Base-by-base conservation (phyloP, 805 yeast species). In the Danielozyma ontarioensis region DNA sequence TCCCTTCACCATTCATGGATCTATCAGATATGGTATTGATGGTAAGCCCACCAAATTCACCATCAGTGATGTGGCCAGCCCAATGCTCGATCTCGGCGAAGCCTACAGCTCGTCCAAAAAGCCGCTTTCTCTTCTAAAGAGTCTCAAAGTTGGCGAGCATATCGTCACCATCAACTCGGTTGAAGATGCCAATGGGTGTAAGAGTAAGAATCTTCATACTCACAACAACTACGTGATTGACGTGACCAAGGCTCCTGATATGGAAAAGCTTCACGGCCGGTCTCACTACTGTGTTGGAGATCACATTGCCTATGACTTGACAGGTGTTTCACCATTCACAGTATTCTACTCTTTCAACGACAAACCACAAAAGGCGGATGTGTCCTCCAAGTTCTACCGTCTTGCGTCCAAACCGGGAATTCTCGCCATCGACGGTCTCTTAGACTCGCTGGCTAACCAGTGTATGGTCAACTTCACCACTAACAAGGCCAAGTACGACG, bases 221-320 rank as follows among this genome's bases (percentile, higher is more conserved):
- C 36, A 33, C 11, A 62, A 76, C 33, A 62, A 59, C 31, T 68
- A 74, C 17, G 59, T 67, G 12, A 68, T 89, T 29, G 70, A 77
- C 1, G 77, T 89, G 5, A 79, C 90, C 2, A 89, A 84, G 44
- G 78, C 80, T 7, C 96, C 97, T 6, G 72, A 76, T 40, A 79
- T 89, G 5, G 60, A 59, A 36, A 56, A 70, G 29, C 38, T 30
- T 4, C 12, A 13, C 6, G n/a, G 12, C 13, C 35, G 37, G 13
- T 30, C 31, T 2, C 74, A 82, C 47, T 82, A 79, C 50, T 93
- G 99, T 71, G 95, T 90, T 17, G 99, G 98, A 8, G 97, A 90
- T 41, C 82, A 83, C 39, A 75, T 93, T 17, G 70, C 82, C 1
- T 85, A 85, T 51, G 74, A 80, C 40, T 57, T 90, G 41, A 74